phyloP scores from a whole-genome alignment of 768 basidiomycete species.

The Postia placenta region DNA sequence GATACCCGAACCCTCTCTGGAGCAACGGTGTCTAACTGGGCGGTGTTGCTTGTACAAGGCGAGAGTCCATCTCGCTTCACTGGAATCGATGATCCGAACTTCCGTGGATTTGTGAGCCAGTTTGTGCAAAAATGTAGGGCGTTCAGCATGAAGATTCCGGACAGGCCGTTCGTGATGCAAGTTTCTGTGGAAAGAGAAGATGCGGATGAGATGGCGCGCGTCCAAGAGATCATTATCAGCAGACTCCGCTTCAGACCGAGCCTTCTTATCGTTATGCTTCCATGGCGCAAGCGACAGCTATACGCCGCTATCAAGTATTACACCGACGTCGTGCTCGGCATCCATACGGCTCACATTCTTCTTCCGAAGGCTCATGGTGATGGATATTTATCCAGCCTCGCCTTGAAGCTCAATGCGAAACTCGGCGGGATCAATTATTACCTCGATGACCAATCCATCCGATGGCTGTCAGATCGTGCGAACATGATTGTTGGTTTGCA shows the following conservation, averaged over 20 bases:
- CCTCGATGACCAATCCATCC: slow-evolving; percentile 51
- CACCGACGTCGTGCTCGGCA: slow-evolving; percentile 63
- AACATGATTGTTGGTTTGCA: slow-evolving; percentile 78
- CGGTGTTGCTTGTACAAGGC: slow-evolving; percentile 58
- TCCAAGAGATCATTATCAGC: slow-evolving; percentile 27
- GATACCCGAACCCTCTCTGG: slow-evolving; percentile 59
- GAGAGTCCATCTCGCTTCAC: slow-evolving; percentile 26
- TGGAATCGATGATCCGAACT: slow-evolving; percentile 35
- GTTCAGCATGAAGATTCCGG: slow-evolving; percentile 53
- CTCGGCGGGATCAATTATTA: slow-evolving; percentile 77
- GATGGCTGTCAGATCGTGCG: slow-evolving; percentile 55
- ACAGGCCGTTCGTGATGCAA: slow-evolving; percentile 23
- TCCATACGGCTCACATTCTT: slow-evolving; percentile 67
- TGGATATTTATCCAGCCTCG: slow-evolving; percentile 69
- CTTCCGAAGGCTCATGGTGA: slow-evolving; percentile 50
- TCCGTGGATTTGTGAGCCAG: slow-evolving; percentile 38
- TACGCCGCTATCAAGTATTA: slow-evolving; percentile 77
- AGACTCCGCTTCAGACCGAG: slow-evolving; percentile 32
- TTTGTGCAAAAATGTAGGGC: slow-evolving; percentile 48
- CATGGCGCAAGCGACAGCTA: slow-evolving; percentile 51
- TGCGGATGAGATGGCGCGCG: slow-evolving; percentile 30
- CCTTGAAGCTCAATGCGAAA: slow-evolving; percentile 76
- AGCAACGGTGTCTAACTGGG: slow-evolving; percentile 48
- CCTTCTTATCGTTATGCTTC: slow-evolving; percentile 64
- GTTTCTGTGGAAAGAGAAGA: slow-evolving; percentile 28